Evolutionary conservation across 1,139 yeast genomes (phyloP).

Genomic region (Komagataea norvegica): DNA sequence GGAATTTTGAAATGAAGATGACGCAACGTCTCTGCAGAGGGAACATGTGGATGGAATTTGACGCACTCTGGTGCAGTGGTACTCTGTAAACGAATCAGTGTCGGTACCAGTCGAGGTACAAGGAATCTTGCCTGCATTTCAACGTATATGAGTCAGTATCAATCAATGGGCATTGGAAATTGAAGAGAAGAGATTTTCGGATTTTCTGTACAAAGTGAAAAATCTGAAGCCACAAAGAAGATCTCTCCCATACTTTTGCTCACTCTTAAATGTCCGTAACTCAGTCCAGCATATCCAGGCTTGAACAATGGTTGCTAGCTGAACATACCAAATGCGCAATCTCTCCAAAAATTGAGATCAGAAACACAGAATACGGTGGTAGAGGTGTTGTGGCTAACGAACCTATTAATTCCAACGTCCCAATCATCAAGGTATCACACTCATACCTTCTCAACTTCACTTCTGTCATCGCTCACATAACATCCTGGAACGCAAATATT

Average conservation of each 20-base stretch:
- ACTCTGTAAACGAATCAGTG: slow-evolving; percentile 5
- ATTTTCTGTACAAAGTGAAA: too few species aligned
- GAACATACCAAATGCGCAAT: slow-evolving; percentile 8
- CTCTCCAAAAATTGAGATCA: slow-evolving; percentile 19
- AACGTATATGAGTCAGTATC: too few species aligned
- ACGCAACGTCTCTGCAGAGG: slow-evolving; percentile 39
- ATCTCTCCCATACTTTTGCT: background rate
- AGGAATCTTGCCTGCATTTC: too few species aligned
- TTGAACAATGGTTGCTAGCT: slow-evolving; percentile 4
- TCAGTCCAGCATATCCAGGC: background rate
- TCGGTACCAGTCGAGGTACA: too few species aligned
- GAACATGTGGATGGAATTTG: slow-evolving; percentile 27
- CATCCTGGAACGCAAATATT: slow-evolving; percentile 30
- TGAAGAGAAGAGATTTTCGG: too few species aligned
- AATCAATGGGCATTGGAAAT: too few species aligned
- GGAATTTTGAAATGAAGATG: slow-evolving; percentile 61
- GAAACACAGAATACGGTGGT: slow-evolving; percentile 44
- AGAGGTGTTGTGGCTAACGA: slow-evolving; percentile 53
- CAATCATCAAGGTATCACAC: slow-evolving; percentile 53
- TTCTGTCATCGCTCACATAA: slow-evolving; percentile 45
- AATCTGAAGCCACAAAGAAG: too few species aligned
- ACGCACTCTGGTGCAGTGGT: slow-evolving; percentile 15
- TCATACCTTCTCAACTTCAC: slow-evolving; percentile 55
- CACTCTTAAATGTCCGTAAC: background rate
- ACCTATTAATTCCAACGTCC: slow-evolving; percentile 36